Base-by-base conservation (phyloP, 192 early-diverging fungal species). In the Ambispora gerdemannii region DNA sequence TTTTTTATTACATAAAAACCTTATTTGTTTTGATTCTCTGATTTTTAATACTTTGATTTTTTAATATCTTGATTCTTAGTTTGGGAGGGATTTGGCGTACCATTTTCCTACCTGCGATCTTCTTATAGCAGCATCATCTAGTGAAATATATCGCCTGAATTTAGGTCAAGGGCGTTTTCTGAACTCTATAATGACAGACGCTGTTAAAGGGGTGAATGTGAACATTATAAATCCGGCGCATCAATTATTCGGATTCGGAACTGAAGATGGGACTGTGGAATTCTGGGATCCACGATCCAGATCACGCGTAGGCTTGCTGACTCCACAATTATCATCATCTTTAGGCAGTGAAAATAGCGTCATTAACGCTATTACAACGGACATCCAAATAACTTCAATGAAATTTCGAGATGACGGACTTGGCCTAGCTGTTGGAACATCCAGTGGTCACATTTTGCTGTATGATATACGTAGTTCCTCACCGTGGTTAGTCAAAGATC, bases 201-300 rank as follows among this genome's bases (percentile, higher is more conserved):
- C 81, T 15, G 83, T 82, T 34, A 81, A 82, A 66, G 90, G 89
- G 34, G 81, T 91, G 38, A 91, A 91, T 72, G 84, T 83, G 27
- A 79, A 86, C 22, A 75, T 84, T 31, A 88, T 97, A 73, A 96
- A 92, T 74, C 93, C 94, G 4, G 94, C 93, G 1, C 95, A 98
- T 82, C 90, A 94, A 75, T 83, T 98, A 65, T 92, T 92, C 74
- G 93, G 89, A 28, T 91, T 94, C 59, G 97, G 97, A 38, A 89
- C 92, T 4, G 86, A 91, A 70, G 84, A 93, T 76, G 95, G 95
- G 27, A 76, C 82, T 0, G 84, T 96, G 20, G 95, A 97, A 82
- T 96, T 99, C 72, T 99, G 95, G 95, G 93, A 99, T 79, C 92
- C 95, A 25, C 84, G 93, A 61, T 84, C 87, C 13, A 67, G 88